Percentiles rank a stretch among this genome's conserved stretches.
Conservation (phyloP, 345 rosid genomes). For the Turritis glabra region DNA sequence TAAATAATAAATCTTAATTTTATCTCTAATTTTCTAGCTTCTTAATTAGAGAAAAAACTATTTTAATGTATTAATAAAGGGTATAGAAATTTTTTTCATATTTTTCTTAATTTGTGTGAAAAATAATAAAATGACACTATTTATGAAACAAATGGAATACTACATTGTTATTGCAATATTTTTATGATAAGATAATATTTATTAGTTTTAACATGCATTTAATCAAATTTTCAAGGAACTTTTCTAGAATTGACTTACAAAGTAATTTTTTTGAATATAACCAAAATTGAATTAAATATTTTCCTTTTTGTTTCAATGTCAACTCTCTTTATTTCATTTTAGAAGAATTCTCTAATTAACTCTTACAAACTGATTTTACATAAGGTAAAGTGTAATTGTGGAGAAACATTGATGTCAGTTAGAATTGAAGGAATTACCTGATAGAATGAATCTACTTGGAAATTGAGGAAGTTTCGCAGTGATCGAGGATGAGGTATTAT, state of each 20-base stretch:
- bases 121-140: no score
- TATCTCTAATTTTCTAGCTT: no score
- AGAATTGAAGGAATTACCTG: slow-evolving; percentile 27
- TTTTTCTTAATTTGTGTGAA: no score
- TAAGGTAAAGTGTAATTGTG: slow-evolving; percentile 11
- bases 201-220: neutral
- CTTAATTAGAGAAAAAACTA: no score
- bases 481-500: slow-evolving; percentile 25
- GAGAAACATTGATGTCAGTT: slow-evolving; percentile 31
- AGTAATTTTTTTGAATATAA: neutral
- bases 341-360: neutral
- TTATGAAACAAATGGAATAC: no score
- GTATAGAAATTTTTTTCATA: no score
- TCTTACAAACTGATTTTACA: neutral
- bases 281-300: neutral
- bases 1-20: no score
- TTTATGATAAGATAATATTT: neutral
- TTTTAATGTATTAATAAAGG: no score
- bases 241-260: no score
- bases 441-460: slow-evolving; percentile 40
- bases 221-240: neutral
- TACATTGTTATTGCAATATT: neutral
- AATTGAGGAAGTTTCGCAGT: slow-evolving; percentile 33
- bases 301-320: neutral
- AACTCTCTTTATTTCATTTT: neutral